Percentiles rank a stretch among this genome's conserved stretches.
Evolutionary conservation across 2,329 filamentous ascomycete species (phyloP).

Genomic region (Trichophaea hybrida): DNA sequence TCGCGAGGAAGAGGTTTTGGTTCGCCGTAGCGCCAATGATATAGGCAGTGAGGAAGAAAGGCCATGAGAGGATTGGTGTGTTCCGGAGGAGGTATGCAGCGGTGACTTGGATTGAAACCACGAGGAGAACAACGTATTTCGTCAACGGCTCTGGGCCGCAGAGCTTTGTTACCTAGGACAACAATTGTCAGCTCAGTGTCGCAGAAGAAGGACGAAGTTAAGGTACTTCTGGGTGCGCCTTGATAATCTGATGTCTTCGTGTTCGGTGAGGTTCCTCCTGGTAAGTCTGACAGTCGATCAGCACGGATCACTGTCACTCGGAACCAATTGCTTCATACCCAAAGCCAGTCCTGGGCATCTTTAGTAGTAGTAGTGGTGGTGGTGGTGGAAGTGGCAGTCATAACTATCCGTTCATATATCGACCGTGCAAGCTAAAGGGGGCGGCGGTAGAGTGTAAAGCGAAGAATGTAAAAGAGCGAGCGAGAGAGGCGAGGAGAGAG

Average conservation of each 20-base stretch:
- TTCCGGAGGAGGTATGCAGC: slow-evolving; percentile 65
- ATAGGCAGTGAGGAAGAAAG: slow-evolving; percentile 77
- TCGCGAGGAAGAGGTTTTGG: slow-evolving; percentile 96
- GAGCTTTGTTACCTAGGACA: slow-evolving; percentile 60
- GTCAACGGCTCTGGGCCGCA: slow-evolving; percentile 92
- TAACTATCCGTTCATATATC: neutral
- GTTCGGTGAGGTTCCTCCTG: slow-evolving; percentile 95
- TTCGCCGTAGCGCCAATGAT: slow-evolving; percentile 87
- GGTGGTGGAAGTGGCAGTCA: neutral
- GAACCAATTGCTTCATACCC: slow-evolving; percentile 9
- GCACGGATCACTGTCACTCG: neutral
- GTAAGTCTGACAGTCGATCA: slow-evolving; percentile 60
- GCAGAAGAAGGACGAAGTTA: too few relatives aligned
- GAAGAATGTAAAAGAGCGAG: too few relatives aligned
- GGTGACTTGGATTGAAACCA: slow-evolving; percentile 67
- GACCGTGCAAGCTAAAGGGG: neutral
- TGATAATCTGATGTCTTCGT: slow-evolving; percentile 83
- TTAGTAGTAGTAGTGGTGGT: neutral
- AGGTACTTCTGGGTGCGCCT: slow-evolving; percentile 81
- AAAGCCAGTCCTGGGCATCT: slow-evolving; percentile 17
- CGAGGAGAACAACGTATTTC: slow-evolving; percentile 75
- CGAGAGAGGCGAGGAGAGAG: too few relatives aligned
- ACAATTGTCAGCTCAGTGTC: neutral
- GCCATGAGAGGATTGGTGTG: slow-evolving; percentile 65
- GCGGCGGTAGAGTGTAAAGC: too few relatives aligned